Evolutionary conservation across 805 yeast species (phyloP).

Genomic region (Soucietia sequanensis): DNA sequence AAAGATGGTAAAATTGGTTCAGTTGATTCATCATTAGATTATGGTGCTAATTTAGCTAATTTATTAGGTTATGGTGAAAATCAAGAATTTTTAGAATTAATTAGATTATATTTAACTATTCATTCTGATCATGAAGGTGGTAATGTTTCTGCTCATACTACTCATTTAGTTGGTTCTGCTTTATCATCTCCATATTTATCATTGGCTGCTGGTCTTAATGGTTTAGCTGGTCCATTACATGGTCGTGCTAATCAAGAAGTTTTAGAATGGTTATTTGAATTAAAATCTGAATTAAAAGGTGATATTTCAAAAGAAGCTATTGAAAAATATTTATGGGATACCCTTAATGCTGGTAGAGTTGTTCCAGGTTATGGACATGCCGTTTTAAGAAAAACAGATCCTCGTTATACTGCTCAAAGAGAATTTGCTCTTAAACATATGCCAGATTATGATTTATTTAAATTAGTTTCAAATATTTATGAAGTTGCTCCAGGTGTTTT

Average conservation of each 20-base stretch:
- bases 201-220: slow-evolving; percentile 76
- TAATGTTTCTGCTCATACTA: slow-evolving; percentile 78
- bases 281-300: slow-evolving; percentile 67
- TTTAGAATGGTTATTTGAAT: slow-evolving; percentile 65
- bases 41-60: slow-evolving; percentile 69
- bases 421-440: slow-evolving; percentile 64
- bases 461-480: slow-evolving; percentile 63
- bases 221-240: slow-evolving; percentile 84
- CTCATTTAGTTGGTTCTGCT: slow-evolving; percentile 82
- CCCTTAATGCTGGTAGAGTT: slow-evolving; percentile 71
- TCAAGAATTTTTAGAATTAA: slow-evolving; percentile 62
- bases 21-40: slow-evolving; percentile 56
- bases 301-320: slow-evolving; percentile 52
- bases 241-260: slow-evolving; percentile 88
- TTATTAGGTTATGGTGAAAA: slow-evolving; percentile 60
- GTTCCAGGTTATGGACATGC: slow-evolving; percentile 92
- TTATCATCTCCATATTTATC: slow-evolving; percentile 73
- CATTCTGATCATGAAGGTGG: slow-evolving; percentile 88
- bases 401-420: slow-evolving; percentile 73
- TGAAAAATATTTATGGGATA: slow-evolving; percentile 66
- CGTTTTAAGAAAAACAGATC: slow-evolving; percentile 79
- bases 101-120: slow-evolving; percentile 70
- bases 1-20: slow-evolving; percentile 58
- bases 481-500: slow-evolving; percentile 74
- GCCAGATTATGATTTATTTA: slow-evolving; percentile 61